A percentile compares a stretch with the other conserved stretches of the same genome.
Evolutionary conservation across 805 yeast genomes (phyloP).

Genomic region (Candida fluviatilis): DNA sequence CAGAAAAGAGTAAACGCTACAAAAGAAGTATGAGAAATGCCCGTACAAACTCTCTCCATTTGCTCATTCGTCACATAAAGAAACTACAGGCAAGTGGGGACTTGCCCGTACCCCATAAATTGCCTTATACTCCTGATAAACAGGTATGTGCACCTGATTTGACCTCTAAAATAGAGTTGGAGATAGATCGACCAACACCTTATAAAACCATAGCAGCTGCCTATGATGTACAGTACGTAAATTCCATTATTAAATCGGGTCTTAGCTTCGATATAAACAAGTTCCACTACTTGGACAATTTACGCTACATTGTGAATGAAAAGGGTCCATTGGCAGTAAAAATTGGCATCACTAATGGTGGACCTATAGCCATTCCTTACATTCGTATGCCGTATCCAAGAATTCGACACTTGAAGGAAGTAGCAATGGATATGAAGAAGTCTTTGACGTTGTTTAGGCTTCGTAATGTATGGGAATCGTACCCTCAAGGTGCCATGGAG

Average conservation of each 20-base stretch:
- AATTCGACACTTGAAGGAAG: slow-evolving; percentile 13
- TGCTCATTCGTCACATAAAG: slow-evolving; percentile 26
- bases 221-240: slow-evolving; percentile 30
- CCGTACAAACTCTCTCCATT: slow-evolving; percentile 3
- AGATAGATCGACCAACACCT: slow-evolving; percentile 22
- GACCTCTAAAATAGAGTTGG: slow-evolving; percentile 1
- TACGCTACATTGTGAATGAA: slow-evolving; percentile 18
- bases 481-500: slow-evolving; percentile 7
- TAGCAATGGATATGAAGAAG: slow-evolving; percentile 30
- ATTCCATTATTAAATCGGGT: slow-evolving; percentile 28
- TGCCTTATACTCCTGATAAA: slow-evolving; percentile 23
- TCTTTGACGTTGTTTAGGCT: slow-evolving; percentile 23
- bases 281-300: slow-evolving; percentile 17
- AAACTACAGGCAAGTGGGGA: slow-evolving; percentile 19
- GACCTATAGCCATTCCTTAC: slow-evolving; percentile 25
- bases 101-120: slow-evolving; percentile 29
- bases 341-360: slow-evolving; percentile 27
- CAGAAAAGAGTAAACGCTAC: background rate
- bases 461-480: slow-evolving; percentile 24
- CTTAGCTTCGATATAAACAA: slow-evolving; percentile 31
- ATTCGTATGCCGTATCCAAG: slow-evolving; percentile 21
- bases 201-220: slow-evolving; percentile 17
- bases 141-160: slow-evolving; percentile 7
- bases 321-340: slow-evolving; percentile 36
- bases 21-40: background rate